Evolutionary conservation across 2,329 filamentous ascomycete genomes (phyloP), one percentile per base, ranked within the genome.

Genomic region (Exophiala calicioides): DNA sequence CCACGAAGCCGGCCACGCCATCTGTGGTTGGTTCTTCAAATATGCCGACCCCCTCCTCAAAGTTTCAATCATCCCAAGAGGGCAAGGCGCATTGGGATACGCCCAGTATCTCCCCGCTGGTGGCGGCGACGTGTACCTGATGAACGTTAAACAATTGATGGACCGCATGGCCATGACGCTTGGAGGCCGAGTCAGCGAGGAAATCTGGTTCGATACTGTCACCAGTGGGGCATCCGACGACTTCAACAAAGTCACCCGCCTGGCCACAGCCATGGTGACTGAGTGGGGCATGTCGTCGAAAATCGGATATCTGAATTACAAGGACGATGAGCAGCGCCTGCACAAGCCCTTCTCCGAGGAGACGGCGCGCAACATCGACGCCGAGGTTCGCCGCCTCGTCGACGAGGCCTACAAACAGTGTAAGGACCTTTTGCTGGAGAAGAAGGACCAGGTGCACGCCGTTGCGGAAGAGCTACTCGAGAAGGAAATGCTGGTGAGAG

Each of bases 91-190:
- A 19, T 77, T 98, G 12, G 93, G 93, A 6, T 98, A 98, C 65
- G 93, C 93, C 1, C 93, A 98, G 69, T 97, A 97, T 67, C 79
- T 98, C n/a, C 93, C 93, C 1, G 79, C 85, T 16, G 84, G 84
- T 46, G 58, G 58, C 15, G 67, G 67, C 31, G 93, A 98, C 64
- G 89, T 88, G 6, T 97, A 97, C 68, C 80, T 98, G 55, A 93
- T 98, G 90, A 95, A 86, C 63, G 85, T 88, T 55, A 85, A 90
- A 65, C 93, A 98, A 71, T 78, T 98, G 31, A 95, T 97, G 88
- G 93, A 98, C 68, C 90, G 93, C 59, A 98, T 98, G 93, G 93
- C 93, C 56, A 98, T 98, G 93, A 96, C 91, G 2, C 84, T 98
- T 44, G 93, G 90, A 59, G 93, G 93, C 1, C 89, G 93, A 57